Evolutionary conservation across 2,329 filamentous ascomycete species (phyloP).

Genomic region (Stachybotrys chlorohalonatus): DNA sequence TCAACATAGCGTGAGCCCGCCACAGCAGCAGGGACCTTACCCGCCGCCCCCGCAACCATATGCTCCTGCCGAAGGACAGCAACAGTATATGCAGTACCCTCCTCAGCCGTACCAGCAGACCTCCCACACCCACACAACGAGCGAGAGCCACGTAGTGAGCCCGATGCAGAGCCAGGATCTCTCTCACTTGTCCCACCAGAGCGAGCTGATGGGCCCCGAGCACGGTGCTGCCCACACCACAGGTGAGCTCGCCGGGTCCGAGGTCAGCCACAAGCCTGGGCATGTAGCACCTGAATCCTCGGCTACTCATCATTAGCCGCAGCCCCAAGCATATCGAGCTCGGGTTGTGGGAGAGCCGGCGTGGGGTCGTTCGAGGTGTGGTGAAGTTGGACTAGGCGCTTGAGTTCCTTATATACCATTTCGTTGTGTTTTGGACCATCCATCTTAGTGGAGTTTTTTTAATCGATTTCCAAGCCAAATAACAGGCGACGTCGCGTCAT

Average conservation of each 20-base stretch:
- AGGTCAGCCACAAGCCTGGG: neutral
- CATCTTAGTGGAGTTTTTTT: no score
- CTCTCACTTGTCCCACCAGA: neutral
- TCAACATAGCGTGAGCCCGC: slow-evolving; percentile 15
- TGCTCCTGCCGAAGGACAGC: neutral
- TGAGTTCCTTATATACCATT: neutral
- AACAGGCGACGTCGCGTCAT: no score
- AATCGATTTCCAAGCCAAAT: no score
- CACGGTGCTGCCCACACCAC: neutral
- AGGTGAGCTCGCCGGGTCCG: neutral
- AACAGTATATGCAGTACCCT: slow-evolving; percentile 7
- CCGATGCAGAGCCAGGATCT: neutral
- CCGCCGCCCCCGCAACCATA: slow-evolving; percentile 11
- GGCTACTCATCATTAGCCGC: neutral
- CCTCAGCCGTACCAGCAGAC: slow-evolving; percentile 13
- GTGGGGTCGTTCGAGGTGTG: neutral
- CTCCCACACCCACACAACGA: slow-evolving; percentile 2
- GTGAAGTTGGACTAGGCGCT: neutral
- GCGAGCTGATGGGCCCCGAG: neutral
- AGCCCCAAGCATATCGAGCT: neutral
- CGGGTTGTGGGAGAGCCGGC: neutral
- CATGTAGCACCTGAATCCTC: neutral
- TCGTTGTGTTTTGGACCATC: no score
- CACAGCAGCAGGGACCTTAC: slow-evolving; percentile 17
- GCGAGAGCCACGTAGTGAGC: slow-evolving; percentile 5